Conservation (phyloP, 2,329 filamentous ascomycete genomes). For the Diaporthe nobilis region DNA sequence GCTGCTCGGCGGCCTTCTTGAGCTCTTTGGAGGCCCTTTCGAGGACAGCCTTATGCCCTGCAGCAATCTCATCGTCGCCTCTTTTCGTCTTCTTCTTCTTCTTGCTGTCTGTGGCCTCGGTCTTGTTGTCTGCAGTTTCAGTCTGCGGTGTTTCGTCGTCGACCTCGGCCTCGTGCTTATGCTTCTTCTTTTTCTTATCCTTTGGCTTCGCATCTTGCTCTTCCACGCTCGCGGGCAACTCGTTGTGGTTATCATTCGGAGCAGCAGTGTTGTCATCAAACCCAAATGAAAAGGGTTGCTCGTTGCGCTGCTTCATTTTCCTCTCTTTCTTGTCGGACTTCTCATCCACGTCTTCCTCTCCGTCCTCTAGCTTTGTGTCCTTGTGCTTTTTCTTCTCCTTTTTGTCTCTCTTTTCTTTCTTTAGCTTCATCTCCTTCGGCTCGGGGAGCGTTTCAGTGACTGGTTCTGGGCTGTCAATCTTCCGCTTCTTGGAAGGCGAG, state of each 20-base stretch:
- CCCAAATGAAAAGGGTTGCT: conserved; percentile 8
- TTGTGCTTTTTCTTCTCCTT: conserved; percentile 53
- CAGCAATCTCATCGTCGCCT: conserved; percentile 47
- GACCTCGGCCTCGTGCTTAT: neutral
- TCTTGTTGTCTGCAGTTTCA: neutral
- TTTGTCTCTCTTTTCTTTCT: conserved; percentile 47
- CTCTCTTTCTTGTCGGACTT: conserved; percentile 68
- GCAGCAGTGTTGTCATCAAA: neutral
- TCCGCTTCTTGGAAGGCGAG: conserved; percentile 41
- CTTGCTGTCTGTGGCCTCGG: neutral
- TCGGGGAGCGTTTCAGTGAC: neutral
- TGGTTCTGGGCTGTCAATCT: conserved; percentile 37
- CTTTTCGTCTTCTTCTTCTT: neutral
- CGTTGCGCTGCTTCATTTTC: conserved; percentile 58
- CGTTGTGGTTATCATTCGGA: neutral
- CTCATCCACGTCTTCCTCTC: conserved; percentile 47
- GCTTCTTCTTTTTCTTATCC: conserved; percentile 38
- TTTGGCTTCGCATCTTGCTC: conserved; percentile 43
- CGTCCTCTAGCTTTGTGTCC: conserved; percentile 43
- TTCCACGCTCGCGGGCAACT: too few relatives aligned
- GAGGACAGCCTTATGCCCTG: conserved; percentile 51
- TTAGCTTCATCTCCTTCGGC: conserved; percentile 47
- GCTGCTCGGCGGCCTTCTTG: conserved; percentile 51
- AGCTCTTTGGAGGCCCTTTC: conserved; percentile 47
- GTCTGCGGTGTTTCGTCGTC: neutral